A percentile compares a stretch with the other conserved stretches of the same genome.
Conservation (phyloP, 257 asterid species). For the Solanum chilense region DNA sequence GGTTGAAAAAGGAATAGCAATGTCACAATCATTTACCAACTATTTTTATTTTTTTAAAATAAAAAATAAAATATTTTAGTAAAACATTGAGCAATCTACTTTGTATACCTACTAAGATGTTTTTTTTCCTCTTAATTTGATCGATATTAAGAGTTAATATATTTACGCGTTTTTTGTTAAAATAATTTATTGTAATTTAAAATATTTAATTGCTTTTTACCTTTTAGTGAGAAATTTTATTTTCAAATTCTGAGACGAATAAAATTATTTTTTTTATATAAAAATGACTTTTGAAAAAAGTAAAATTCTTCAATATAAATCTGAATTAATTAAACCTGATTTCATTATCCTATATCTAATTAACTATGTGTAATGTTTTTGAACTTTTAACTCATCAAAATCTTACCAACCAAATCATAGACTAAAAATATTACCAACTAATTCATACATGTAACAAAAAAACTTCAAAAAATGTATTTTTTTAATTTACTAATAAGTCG, state of each 20-base stretch:
- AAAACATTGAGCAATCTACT: background rate
- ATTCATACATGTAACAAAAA: background rate
- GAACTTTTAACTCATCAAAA: background rate
- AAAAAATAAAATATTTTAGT: background rate
- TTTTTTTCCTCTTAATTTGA: too few relatives aligned
- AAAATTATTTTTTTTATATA: too few relatives aligned
- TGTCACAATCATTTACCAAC: background rate
- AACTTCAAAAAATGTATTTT: background rate
- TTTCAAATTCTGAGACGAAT: background rate
- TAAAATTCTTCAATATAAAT: fast-evolving
- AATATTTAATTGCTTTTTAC: background rate
- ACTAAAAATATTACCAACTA: background rate
- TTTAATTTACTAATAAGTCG: background rate
- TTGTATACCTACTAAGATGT: background rate
- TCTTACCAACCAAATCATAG: background rate
- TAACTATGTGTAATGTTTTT: background rate
- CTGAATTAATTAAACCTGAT: fast-evolving
- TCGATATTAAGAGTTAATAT: too few relatives aligned
- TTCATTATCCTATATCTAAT: background rate
- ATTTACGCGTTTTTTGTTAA: background rate
- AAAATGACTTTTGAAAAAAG: fast-evolving
- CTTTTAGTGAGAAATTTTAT: background rate
- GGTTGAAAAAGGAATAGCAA: background rate
- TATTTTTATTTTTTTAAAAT: background rate
- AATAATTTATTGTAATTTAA: background rate